A percentile compares a stretch with the other conserved stretches of the same genome.
Evolutionary conservation across 345 rosid genomes (phyloP).

Genomic region (Triadica sebifera): DNA sequence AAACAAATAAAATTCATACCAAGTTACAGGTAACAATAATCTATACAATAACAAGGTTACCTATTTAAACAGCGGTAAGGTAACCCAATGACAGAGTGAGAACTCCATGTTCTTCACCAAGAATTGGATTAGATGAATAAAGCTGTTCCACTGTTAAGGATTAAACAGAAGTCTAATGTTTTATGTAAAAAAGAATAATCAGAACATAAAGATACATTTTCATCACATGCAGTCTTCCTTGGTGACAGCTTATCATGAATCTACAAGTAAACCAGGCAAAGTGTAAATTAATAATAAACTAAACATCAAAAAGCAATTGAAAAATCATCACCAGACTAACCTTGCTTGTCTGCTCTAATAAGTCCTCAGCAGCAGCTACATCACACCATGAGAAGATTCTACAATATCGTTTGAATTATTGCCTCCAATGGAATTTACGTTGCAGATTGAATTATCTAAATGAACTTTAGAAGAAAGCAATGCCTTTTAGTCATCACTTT

Average conservation of each 20-base stretch:
- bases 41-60: constrained; percentile 24
- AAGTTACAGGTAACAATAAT: not conserved
- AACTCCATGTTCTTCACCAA: constrained; percentile 44
- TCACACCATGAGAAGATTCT: constrained; percentile 55
- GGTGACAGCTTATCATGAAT: constrained; percentile 72
- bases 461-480: constrained; percentile 38
- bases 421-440: constrained; percentile 32
- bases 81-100: constrained; percentile 59
- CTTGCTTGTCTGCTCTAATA: constrained; percentile 86
- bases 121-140: constrained; percentile 39
- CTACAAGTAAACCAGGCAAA: constrained; percentile 37
- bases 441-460: constrained; percentile 29
- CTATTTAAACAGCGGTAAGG: constrained; percentile 72
- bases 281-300: constrained; percentile 24
- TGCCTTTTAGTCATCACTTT: constrained; percentile 37
- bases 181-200: constrained; percentile 1
- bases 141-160: constrained; percentile 63
- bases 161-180: constrained; percentile 14
- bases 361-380: constrained; percentile 90
- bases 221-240: constrained; percentile 44
- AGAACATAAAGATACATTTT: constrained; percentile 59
- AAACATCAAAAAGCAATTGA: not conserved
- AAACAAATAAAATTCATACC: not conserved
- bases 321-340: constrained; percentile 33
- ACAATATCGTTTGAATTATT: constrained; percentile 32